Conservation (phyloP, 1,139 yeast species). For the Torulaspora pretoriensis region DNA sequence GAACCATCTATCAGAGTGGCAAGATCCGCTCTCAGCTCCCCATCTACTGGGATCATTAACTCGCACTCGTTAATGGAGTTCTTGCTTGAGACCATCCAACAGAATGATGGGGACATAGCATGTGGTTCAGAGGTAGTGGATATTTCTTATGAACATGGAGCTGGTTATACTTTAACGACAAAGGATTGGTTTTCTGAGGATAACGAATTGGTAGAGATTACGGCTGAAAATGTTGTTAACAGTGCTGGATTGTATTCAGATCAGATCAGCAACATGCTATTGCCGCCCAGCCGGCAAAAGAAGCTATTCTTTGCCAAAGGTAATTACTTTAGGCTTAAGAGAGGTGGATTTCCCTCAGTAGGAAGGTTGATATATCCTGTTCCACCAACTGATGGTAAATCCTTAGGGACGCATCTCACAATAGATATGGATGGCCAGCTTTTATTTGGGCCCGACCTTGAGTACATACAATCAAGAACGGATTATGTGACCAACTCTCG, state of each 20-base stretch:
- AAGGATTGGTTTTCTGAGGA: constrained; percentile 33
- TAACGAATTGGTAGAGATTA: constrained; percentile 43
- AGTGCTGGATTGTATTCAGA: constrained; percentile 79
- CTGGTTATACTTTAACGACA: constrained; percentile 36
- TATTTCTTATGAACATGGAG: constrained; percentile 34
- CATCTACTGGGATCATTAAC: constrained; percentile 79
- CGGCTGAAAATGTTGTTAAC: constrained; percentile 60
- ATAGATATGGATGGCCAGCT: constrained; percentile 77
- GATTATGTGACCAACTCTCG: constrained; percentile 47
- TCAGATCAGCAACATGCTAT: constrained; percentile 57
- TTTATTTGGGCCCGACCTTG: constrained; percentile 84
- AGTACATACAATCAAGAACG: constrained; percentile 59
- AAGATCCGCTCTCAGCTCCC: constrained; percentile 65
- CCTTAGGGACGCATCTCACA: constrained; percentile 84
- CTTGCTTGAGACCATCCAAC: constrained; percentile 51
- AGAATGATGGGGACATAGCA: constrained; percentile 56
- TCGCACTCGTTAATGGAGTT: constrained; percentile 72
- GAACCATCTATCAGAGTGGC: constrained; percentile 69
- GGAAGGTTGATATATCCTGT: constrained; percentile 67
- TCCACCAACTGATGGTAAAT: constrained; percentile 65
- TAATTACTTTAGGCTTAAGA: constrained; percentile 50
- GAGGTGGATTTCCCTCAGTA: constrained; percentile 38
- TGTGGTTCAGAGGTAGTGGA: constrained; percentile 54
- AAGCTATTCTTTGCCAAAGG: constrained; percentile 76
- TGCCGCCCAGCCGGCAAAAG: constrained; percentile 59